phyloP scores from a whole-genome alignment of 2,329 filamentous ascomycete genomes.

The Claviceps africana region DNA sequence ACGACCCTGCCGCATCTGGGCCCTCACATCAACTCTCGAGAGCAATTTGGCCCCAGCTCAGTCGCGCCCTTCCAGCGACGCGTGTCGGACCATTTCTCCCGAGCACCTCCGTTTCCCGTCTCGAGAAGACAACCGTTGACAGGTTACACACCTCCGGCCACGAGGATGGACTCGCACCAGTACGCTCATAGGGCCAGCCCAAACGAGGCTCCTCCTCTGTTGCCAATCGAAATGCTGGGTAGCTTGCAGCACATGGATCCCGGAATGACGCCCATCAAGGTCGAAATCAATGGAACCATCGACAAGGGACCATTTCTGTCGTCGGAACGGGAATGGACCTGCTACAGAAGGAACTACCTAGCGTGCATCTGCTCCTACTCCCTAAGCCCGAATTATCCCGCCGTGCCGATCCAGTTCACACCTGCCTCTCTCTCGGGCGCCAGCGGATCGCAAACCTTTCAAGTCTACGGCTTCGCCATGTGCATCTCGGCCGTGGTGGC shows the following conservation, averaged over 20 bases:
- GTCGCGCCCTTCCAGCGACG: conserved; percentile 35
- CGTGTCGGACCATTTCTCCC: conserved; percentile 32
- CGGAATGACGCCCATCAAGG: conserved; percentile 38
- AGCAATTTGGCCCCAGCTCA: conserved; percentile 33
- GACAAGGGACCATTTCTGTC: conserved; percentile 79
- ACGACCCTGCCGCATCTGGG: conserved; percentile 38
- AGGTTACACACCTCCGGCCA: conserved; percentile 26
- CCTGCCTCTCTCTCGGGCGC: conserved; percentile 10
- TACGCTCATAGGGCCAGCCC: conserved; percentile 18
- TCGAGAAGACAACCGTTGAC: conserved; percentile 35
- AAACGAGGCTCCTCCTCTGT: conserved; percentile 38
- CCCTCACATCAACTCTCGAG: conserved; percentile 34
- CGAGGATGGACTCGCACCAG: conserved; percentile 35
- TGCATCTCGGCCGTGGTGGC: conserved; percentile 73
- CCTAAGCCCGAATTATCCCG: conserved; percentile 42
- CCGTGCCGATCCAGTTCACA: conserved; percentile 37
- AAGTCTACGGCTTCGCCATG: conserved; percentile 65
- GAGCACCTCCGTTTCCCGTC: conserved; percentile 37
- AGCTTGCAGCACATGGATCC: conserved; percentile 47
- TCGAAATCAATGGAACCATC: conserved; percentile 65
- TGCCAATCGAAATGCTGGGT: conserved; percentile 36
- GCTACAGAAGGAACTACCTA: conserved; percentile 86
- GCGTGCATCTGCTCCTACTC: conserved; percentile 69
- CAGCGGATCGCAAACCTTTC: conserved; percentile 34
- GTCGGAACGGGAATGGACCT: conserved; percentile 70